These are phyloP conservation scores for Boletus reticuloceps DNA, from an alignment of 768 basidiomycete genomes.

Conservation along the genomic window DNA sequence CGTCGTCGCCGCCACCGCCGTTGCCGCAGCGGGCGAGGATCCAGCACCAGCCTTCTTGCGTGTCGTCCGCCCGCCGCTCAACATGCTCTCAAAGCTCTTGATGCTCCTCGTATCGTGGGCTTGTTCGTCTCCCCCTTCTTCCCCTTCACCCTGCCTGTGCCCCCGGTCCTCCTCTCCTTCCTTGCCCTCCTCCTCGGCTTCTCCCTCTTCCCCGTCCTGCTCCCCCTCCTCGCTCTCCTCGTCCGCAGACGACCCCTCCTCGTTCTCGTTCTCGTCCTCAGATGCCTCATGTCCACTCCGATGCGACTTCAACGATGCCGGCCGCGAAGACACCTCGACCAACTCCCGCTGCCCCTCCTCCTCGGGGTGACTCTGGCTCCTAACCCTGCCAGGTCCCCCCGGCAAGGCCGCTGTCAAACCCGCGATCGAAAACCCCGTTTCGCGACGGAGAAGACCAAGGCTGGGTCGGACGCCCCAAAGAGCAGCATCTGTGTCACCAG, in stretches of 20 bases:
- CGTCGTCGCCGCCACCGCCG: neutral
- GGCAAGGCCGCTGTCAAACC: constrained; percentile 69
- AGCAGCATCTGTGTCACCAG: constrained; percentile 9
- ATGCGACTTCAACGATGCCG: constrained; percentile 44
- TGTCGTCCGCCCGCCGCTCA: constrained; percentile 39
- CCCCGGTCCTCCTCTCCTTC: constrained; percentile 18
- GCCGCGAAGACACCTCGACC: constrained; percentile 50
- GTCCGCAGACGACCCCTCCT: neutral
- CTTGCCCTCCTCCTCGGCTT: constrained; percentile 27
- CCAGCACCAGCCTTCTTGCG: neutral
- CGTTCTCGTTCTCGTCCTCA: constrained; percentile 15
- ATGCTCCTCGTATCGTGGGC: constrained; percentile 69
- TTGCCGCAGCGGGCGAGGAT: neutral
- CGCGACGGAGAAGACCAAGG: constrained; percentile 69
- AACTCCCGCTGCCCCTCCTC: constrained; percentile 50
- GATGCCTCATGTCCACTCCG: constrained; percentile 14
- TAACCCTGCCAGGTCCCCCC: constrained; percentile 17
- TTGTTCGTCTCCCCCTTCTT: constrained; percentile 14
- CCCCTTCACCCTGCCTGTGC: constrained; percentile 17
- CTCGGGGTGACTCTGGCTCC: constrained; percentile 6
- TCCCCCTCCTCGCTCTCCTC: neutral
- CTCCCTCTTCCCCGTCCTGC: constrained; percentile 21
- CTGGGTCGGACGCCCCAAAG: constrained; percentile 40
- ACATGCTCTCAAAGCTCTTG: constrained; percentile 84
- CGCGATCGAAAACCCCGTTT: constrained; percentile 81